Conservation (phyloP, 2,329 filamentous ascomycete species). For the Colletotrichum costaricense region DNA sequence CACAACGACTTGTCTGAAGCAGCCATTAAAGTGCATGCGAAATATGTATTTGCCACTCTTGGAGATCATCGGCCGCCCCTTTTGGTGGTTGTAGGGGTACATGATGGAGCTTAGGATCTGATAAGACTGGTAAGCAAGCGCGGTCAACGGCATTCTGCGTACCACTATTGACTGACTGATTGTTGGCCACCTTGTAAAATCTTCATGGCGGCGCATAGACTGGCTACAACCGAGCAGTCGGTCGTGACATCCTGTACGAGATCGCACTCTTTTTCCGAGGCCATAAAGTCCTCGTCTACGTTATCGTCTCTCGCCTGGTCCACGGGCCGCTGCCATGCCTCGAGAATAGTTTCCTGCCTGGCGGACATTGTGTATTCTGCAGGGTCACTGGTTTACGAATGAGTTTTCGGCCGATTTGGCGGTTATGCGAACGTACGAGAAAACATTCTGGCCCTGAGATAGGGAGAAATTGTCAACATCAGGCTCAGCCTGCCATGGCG, state of each 20-base stretch:
- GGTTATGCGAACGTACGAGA: slow-evolving; percentile 63
- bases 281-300: slow-evolving; percentile 63
- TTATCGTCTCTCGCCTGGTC: slow-evolving; percentile 66
- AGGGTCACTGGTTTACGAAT: slow-evolving; percentile 66
- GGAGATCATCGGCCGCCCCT: slow-evolving; percentile 71
- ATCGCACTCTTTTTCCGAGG: slow-evolving; percentile 72
- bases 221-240: slow-evolving; percentile 97
- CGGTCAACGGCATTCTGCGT: background rate
- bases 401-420: slow-evolving; percentile 31
- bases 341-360: slow-evolving; percentile 80
- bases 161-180: slow-evolving; percentile 62
- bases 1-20: slow-evolving; percentile 85
- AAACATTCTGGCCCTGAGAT: slow-evolving; percentile 62
- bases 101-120: slow-evolving; percentile 79
- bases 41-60: slow-evolving; percentile 90
- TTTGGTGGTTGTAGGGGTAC: slow-evolving; percentile 76
- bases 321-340: slow-evolving; percentile 82
- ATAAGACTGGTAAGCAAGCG: background rate
- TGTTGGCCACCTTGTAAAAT: slow-evolving; percentile 75
- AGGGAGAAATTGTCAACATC: slow-evolving; percentile 70
- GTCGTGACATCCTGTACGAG: slow-evolving; percentile 95
- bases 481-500: slow-evolving; percentile 81
- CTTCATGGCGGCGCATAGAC: slow-evolving; percentile 84
- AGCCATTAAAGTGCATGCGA: slow-evolving; percentile 95
- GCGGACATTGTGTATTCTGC: slow-evolving; percentile 78